Percentiles rank a stretch among this genome's conserved stretches.
Conservation (phyloP, 106 monocot genomes). For the Acorus gramineus region DNA sequence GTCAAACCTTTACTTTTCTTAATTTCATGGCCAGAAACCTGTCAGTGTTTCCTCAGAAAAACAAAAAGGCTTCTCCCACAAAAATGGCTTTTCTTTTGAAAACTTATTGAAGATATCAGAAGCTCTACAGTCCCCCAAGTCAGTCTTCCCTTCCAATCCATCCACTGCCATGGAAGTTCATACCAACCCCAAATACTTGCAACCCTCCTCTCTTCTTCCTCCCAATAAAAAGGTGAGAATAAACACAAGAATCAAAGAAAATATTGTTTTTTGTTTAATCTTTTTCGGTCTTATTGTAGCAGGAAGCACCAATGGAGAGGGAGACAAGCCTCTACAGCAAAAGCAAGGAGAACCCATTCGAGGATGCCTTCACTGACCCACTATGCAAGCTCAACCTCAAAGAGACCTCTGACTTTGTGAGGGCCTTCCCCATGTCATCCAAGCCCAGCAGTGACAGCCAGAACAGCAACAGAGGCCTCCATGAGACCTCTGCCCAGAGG, state of each 20-base stretch:
- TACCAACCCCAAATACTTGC: conserved; percentile 7
- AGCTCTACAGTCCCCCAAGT: conserved; percentile 15
- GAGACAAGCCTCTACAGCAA: conserved; percentile 15
- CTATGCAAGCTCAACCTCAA: conserved; percentile 72
- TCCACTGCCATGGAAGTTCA: conserved; percentile 20
- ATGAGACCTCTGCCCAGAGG: conserved; percentile 23
- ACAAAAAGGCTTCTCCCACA: no score
- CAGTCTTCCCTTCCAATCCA: conserved; percentile 4
- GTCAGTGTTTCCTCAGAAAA: no score
- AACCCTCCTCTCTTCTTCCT: conserved; percentile 7
- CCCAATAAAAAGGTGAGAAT: conserved; percentile 11
- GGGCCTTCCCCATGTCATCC: conserved; percentile 40
- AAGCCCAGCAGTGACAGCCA: conserved; percentile 11
- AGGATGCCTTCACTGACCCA: conserved; percentile 34
- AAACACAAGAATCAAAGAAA: neutral
- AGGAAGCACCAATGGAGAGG: conserved; percentile 18
- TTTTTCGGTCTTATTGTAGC: neutral
- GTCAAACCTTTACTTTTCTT: no score
- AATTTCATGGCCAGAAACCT: no score
- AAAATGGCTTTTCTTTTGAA: neutral
- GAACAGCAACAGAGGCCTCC: conserved; percentile 5
- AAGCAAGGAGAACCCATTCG: conserved; percentile 34
- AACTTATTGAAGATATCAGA: conserved; percentile 10
- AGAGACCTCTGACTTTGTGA: conserved; percentile 67
- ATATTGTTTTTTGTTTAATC: neutral